These are phyloP conservation scores for Corniculantispora saksenae DNA, from an alignment of 2,329 filamentous ascomycete genomes.

Conservation along the genomic window DNA sequence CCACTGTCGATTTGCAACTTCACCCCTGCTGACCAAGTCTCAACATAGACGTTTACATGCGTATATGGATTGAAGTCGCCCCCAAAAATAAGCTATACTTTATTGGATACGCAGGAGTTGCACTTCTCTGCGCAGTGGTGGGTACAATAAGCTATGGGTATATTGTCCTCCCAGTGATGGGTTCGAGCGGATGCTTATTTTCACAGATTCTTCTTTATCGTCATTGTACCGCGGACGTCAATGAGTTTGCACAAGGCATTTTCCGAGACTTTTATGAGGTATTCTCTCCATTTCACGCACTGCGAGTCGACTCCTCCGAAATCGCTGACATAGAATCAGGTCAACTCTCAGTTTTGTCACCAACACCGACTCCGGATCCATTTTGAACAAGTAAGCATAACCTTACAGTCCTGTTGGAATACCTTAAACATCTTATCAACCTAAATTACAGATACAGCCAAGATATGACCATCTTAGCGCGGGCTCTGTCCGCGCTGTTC, in stretches of 20 bases:
- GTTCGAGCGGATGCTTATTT: neutral
- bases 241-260: neutral
- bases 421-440: neutral
- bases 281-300: no score
- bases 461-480: neutral
- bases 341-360: neutral
- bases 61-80: neutral
- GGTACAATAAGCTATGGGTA: neutral
- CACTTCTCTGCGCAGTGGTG: neutral
- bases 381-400: constrained; percentile 4
- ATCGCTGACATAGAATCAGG: neutral
- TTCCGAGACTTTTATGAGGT: neutral
- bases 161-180: neutral
- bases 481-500: neutral
- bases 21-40: neutral
- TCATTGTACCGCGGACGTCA: neutral
- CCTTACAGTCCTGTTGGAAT: no score
- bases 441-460: neutral
- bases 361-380: neutral
- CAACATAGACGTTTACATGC: neutral
- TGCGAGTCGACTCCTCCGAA: neutral
- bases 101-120: neutral
- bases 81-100: neutral
- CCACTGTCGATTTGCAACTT: neutral
- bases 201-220: neutral